Evolutionary conservation across 768 basidiomycete species (phyloP), one percentile per base, ranked within the genome.

Genomic region (Suillus discolor): DNA sequence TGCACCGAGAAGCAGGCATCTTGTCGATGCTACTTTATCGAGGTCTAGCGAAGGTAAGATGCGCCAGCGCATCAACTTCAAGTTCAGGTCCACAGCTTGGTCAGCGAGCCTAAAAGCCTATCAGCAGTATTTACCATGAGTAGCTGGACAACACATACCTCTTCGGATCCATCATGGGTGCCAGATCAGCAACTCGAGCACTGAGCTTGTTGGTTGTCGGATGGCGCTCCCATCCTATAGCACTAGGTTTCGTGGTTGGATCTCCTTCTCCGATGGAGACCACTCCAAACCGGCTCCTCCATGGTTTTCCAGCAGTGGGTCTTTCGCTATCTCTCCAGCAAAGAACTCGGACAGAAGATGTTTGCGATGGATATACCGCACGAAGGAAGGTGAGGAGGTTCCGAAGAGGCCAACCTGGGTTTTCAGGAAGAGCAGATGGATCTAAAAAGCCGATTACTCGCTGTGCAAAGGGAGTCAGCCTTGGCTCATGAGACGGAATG

Each of bases 11-110:
- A 99, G 80, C 0, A 99, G 79, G 74, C 94, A 97, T 66, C 80
- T 85, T 3, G 96, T 94, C 0, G 76, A 73, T 2, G 93, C 88
- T 25, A 99, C 85, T 78, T 90, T 93, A 62, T 97, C 96, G 15
- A 99, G 84, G 68, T 99, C 86, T 59, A 99, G 87, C 1, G 85
- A 79, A 16, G 97, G 97, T 23, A 99, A 81, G 69, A 99, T 95
- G 23, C 97, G 86, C 97, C 97, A 99, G 23, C 94, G 87, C 97
- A 99, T 99, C 49, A 99, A 84, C 74, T 98, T 98, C 57, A 99
- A 82, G 74, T 99, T 99, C 47, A 99, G 82, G 78, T 98, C 96
- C n/a, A 99, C 95, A 0, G 97, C 97, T 77, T 99, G 97, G 68
- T 93, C 89, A 1, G 97, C 96, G 6, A 99, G 85, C 70, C 95